Evolutionary conservation across 192 early-diverging fungal genomes (phyloP), one percentile per base, ranked within the genome.

Genomic region (Gamsiella multidivaricata): DNA sequence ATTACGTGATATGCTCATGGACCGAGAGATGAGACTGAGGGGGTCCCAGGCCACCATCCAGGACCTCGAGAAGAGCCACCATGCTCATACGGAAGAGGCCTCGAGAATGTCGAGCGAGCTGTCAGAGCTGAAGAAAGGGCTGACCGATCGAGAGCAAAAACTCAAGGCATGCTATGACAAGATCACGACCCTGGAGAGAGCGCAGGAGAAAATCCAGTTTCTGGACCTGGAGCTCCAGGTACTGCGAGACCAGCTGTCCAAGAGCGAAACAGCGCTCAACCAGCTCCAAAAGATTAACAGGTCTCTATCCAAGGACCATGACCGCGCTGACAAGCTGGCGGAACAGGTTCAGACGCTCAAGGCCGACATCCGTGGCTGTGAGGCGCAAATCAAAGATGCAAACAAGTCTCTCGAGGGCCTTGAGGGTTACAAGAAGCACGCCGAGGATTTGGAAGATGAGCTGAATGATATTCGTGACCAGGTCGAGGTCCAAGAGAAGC

Each of bases 401-500:
- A 7, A 46, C 1, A 32, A 43, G 20, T 54, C 56, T 0, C 11
- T 55, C 12, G 54, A 67, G 41, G 41, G 47, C 3, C 28, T 66
- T 23, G 18, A 6, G 15, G 18, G 2, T 2, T 62, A 36, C 33
- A 61, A 49, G n/a, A 18, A 45, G 8, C 71, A n/a, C 2, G 56
- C 58, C 5, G 23, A 3, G 6, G 29, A 32, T 15, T 52, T 75
- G 5, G 57, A 65, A n/a, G 39, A 37, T 5, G 71, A 75, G 57
- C 23, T 75, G 49, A 45, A 62, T 15, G 50, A 49, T 59, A 28
- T 75, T 1, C 72, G 42, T 1, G 64, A 62, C 14, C 73, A 62
- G 43, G 58, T 57, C 14, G 7, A 9, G 2, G 65, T 68, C 14
- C 73, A 62, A 55, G 73, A 68, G 34, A 76, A 61, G 37, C 73